Evolutionary conservation across 345 rosid genomes (phyloP).

Genomic region (Leavenworthia alabamica): DNA sequence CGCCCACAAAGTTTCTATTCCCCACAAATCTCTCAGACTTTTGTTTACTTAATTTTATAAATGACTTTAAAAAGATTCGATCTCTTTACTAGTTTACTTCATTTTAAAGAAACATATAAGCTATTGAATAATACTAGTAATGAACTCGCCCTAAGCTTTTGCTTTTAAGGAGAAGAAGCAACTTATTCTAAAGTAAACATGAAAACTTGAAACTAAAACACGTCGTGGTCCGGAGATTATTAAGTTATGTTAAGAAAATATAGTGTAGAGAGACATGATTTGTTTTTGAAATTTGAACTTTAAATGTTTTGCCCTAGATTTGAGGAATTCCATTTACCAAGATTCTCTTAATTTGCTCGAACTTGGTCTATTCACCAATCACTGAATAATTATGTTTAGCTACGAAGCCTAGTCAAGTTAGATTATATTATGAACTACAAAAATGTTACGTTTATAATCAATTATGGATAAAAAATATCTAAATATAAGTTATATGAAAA

Average conservation of each 20-base stretch:
- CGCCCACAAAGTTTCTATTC: constrained; percentile 37
- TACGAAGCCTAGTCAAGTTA: constrained; percentile 15
- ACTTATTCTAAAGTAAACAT: not conserved
- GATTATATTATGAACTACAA: not conserved
- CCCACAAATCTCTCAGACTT: constrained; percentile 30
- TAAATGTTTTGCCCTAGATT: constrained; percentile 14
- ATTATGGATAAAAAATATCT: not conserved
- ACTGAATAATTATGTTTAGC: constrained; percentile 22
- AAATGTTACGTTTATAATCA: not conserved
- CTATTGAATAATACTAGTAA: constrained; percentile 1
- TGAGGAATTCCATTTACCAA: constrained; percentile 36
- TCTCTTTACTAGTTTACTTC: not conserved
- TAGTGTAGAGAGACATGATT: not conserved
- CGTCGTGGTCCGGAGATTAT: not conserved
- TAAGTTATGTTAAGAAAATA: not conserved
- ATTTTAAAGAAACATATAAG: not conserved
- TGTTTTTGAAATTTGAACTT: constrained; percentile 19
- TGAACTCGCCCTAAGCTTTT: not conserved
- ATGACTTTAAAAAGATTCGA: not conserved
- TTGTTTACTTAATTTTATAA: constrained; percentile 4
- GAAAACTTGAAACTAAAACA: not conserved
- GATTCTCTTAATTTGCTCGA: constrained; percentile 35
- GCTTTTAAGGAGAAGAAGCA: not conserved
- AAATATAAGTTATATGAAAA: not conserved
- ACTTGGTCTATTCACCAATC: constrained; percentile 23